phyloP scores from a whole-genome alignment of 495 filamentous ascomycete species.

The Trichocladium antarcticum region DNA sequence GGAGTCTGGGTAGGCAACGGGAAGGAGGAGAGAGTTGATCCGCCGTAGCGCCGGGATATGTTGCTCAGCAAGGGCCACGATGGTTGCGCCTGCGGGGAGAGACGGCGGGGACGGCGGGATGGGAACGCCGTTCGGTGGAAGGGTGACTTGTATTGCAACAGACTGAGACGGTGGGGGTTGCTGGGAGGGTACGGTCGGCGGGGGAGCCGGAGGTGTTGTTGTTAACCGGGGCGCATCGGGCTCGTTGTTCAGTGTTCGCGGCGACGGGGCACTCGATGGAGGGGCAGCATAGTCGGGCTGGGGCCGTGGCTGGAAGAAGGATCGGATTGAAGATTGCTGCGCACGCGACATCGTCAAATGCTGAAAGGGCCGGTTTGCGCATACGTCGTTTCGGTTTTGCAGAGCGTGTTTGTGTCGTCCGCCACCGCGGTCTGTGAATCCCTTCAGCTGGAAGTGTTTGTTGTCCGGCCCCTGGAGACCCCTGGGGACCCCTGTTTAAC shows the following conservation, averaged over 20 bases:
- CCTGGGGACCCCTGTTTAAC: background rate
- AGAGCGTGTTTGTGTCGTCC: too few species aligned
- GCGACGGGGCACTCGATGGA: constrained; percentile 17
- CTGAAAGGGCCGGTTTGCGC: too few species aligned
- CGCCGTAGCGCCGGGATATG: constrained; percentile 66
- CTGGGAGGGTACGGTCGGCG: constrained; percentile 16
- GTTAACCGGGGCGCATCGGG: background rate
- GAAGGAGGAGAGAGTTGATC: constrained; percentile 74
- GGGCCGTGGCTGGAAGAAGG: constrained; percentile 31
- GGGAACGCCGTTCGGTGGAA: constrained; percentile 31
- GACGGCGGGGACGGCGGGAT: constrained; percentile 22
- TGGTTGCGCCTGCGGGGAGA: constrained; percentile 41
- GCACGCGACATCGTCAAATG: constrained; percentile 15
- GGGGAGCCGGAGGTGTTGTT: constrained; percentile 17
- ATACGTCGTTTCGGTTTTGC: too few species aligned
- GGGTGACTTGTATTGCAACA: constrained; percentile 4
- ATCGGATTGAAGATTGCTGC: constrained; percentile 40
- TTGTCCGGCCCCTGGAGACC: background rate
- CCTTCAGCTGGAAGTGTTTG: background rate
- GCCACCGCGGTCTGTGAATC: too few species aligned
- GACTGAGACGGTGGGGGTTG: constrained; percentile 8
- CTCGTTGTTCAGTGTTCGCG: background rate
- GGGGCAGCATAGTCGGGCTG: constrained; percentile 17
- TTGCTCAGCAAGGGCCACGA: constrained; percentile 46
- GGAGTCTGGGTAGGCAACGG: constrained; percentile 72